Evolutionary conservation across 2,329 filamentous ascomycete species (phyloP), one percentile per base, ranked within the genome.

Genomic region (Fusarium buxicola): DNA sequence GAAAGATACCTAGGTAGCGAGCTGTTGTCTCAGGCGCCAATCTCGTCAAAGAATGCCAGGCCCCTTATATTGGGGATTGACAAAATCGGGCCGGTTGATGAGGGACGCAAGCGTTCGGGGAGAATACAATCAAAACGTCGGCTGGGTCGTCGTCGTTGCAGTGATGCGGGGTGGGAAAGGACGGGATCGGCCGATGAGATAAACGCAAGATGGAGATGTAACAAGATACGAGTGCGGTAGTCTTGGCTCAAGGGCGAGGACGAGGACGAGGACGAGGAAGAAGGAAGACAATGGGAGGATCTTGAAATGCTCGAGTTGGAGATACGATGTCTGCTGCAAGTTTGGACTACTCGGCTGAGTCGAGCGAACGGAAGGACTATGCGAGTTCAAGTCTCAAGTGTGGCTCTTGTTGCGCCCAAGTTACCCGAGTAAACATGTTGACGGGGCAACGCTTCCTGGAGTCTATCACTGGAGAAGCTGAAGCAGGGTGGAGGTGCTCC

Each of bases 401-500:
- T 60, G 64, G 21, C 21, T 21, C 56, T 48, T 65, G 67, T 69
- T 70, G 54, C 63, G 63, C 58, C 54, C 68, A 65, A 70, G 69
- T 69, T 66, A 70, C 57, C 54, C 64, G 65, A 67, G 72, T 72
- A 69, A 71, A 73, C 61, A 63, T 60, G 75, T 77, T 77, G 75
- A 67, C 74, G 38, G 45, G 69, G 74, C 75, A 77, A 77, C 75
- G 38, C 15, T n/a, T n/a, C n/a, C n/a, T n/a, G n/a, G n/a, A n/a
- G n/a, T n/a, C n/a, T n/a, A n/a, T n/a, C 16, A 11, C 34, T 27
- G 36, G 55, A 44, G 48, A 50, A 60, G 55, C 39, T 57, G 56
- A 53, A 58, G 45, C 39, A 28, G 24, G 38, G 16, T 36, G 34
- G 34, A 16, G 34, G 34, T 16, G n/a, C 6, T 21, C 21, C 21